Conservation (phyloP, 257 asterid species). For the Dorcoceras hygrometricum region DNA sequence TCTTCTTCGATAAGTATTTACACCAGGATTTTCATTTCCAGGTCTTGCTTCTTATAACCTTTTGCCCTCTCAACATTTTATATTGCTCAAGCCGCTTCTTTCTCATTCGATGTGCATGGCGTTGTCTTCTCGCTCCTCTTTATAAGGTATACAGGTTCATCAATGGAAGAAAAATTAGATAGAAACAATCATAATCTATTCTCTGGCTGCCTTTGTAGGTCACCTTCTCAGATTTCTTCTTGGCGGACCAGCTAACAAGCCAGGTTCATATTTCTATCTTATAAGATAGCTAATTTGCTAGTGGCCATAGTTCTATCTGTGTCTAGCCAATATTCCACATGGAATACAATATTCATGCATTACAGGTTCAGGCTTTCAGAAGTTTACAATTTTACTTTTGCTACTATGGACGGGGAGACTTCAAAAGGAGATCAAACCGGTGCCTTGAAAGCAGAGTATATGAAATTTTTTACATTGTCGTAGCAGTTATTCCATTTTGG, state of each 20-base stretch:
- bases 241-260: conserved; percentile 79
- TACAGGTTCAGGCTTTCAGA: conserved; percentile 79
- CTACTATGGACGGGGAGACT: conserved; percentile 73
- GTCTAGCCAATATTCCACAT: not conserved
- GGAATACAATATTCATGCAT: conserved; percentile 7
- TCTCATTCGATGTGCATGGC: not conserved
- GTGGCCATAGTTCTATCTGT: not conserved
- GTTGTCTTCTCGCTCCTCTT: not conserved
- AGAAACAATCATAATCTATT: conserved; percentile 6
- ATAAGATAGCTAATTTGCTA: not conserved
- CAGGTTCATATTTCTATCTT: conserved; percentile 45
- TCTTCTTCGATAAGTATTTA: too few relatives aligned
- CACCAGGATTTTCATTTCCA: not conserved
- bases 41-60: not conserved
- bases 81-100: not conserved
- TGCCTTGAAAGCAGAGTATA: conserved; percentile 32
- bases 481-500: conserved; percentile 69
- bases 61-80: not conserved
- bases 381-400: conserved; percentile 58
- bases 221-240: conserved; percentile 28
- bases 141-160: conserved; percentile 38
- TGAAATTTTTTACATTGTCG: conserved; percentile 36
- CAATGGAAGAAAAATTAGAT: not conserved
- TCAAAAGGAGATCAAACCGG: conserved; percentile 40
- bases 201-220: conserved; percentile 42